A percentile compares a stretch with the other conserved stretches of the same genome.
Conservation (phyloP, 176 grass and related monocot genomes). For the Oryza coarctata region DNA sequence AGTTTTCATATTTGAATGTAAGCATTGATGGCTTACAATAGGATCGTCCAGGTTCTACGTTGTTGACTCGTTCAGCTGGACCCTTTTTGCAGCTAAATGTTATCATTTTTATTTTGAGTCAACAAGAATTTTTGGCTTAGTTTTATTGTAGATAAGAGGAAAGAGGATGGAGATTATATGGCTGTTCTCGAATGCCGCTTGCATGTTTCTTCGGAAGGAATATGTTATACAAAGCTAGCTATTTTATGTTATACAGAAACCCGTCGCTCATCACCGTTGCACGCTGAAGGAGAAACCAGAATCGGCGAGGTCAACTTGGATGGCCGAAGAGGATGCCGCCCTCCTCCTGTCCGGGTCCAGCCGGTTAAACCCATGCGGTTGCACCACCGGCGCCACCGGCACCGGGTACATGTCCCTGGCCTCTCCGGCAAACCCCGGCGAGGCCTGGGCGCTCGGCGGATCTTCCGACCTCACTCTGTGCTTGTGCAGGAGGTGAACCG, state of each 20-base stretch:
- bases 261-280: slow-evolving; percentile 9
- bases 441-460: slow-evolving; percentile 21
- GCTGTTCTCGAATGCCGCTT: neutral
- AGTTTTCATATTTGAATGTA: slow-evolving; percentile 14
- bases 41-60: neutral
- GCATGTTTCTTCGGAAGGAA: slow-evolving; percentile 3
- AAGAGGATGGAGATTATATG: neutral
- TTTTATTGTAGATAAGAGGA: neutral
- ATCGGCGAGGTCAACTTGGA: neutral
- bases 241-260: too few species aligned
- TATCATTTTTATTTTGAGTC: slow-evolving; percentile 11
- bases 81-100: neutral
- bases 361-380: neutral
- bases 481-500: slow-evolving; percentile 58
- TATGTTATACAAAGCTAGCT: slow-evolving; percentile 5
- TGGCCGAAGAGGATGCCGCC: neutral
- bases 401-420: slow-evolving; percentile 38
- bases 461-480: slow-evolving; percentile 27
- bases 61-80: neutral
- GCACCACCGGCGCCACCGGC: neutral
- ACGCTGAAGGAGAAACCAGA: slow-evolving; percentile 56
- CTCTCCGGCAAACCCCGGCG: slow-evolving; percentile 19
- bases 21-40: slow-evolving; percentile 6
- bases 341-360: slow-evolving; percentile 15
- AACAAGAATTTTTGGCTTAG: neutral